Evolutionary conservation across 805 yeast genomes (phyloP), one percentile per base, ranked within the genome.

Genomic region (Suhomyces tanzawaensis): DNA sequence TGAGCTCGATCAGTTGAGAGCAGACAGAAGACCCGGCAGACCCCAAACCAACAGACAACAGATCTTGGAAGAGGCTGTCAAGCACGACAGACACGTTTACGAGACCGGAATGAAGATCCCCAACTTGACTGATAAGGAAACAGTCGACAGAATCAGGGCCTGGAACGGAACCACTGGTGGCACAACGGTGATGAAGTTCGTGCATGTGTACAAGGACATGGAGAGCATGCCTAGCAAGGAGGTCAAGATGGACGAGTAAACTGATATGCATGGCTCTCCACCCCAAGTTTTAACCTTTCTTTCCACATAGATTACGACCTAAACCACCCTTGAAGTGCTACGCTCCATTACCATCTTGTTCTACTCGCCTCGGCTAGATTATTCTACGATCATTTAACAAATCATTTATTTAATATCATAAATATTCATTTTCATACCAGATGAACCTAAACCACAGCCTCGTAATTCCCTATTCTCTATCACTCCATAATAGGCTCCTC

Each of bases 101-200:
- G 67, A 62, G 15, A 72, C 86, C 0, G 99, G 99, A 0, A 62
- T 71, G 61, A 65, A 70, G 33, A 69, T 83, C 4, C 96, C 96
- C 1, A 89, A 88, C 58, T 58, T 91, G 44, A 66, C 80, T 3
- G 81, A 81, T 47, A 62, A 59, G 26, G 69, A 62, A 7, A 82
- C 80, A 4, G 91, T 87, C 2, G 64, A 67, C 26, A 63, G 69
- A 24, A 62, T 91, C 46, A 72, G 81, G 53, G 60, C 63, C 4
- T 91, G 97, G 97, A 83, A 85, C 51, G 90, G 93, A 19, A 79
- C 85, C 8, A 67, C 77, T 51, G 96, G 96, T 32, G 88, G 93
- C 14, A 62, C 82, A 36, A 80, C 82, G 28, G 71, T 76, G 14
- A 67, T 88, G 52, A 79, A 77, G 44, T 72, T 77, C 45, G 59